These are phyloP conservation scores for Trichomonas vaginalis DNA, from an alignment of 208 protist genomes.

Conservation along the genomic window DNA sequence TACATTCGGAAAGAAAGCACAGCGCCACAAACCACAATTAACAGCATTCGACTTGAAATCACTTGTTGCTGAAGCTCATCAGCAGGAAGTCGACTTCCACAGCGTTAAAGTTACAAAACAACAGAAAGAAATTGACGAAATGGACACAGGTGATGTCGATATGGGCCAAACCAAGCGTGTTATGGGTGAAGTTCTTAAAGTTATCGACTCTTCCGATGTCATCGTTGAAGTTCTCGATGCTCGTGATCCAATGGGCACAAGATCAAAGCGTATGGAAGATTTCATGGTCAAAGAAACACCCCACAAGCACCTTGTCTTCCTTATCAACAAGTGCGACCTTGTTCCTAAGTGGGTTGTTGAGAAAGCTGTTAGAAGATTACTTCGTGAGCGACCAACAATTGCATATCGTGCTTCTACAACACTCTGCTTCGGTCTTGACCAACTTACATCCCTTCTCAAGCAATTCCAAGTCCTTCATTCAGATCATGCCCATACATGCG, in stretches of 20 bases:
- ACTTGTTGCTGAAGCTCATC: background rate
- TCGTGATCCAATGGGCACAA: conserved; percentile 92
- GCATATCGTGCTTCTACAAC: conserved; percentile 78
- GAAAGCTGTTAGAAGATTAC: conserved; percentile 47
- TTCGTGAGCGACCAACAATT: conserved; percentile 89
- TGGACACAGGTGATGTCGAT: conserved; percentile 60
- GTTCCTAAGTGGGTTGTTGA: conserved; percentile 90
- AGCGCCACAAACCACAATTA: conserved; percentile 63
- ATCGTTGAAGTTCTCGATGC: conserved; percentile 88
- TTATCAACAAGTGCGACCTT: conserved; percentile 99
- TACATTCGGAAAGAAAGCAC: conserved; percentile 78
- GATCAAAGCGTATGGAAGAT: conserved; percentile 52
- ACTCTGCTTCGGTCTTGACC: conserved; percentile 82
- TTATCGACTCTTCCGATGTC: conserved; percentile 98
- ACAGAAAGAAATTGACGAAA: background rate
- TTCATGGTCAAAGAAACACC: conserved; percentile 41
- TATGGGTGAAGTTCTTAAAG: conserved; percentile 97
- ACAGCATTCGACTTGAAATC: conserved; percentile 18
- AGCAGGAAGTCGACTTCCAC: background rate
- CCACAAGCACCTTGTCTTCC: conserved; percentile 94
- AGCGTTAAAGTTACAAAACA: background rate
- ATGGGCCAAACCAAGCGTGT: conserved; percentile 95
- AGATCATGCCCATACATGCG: conserved; percentile 41
- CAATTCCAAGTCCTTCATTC: conserved; percentile 59
- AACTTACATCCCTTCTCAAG: conserved; percentile 88